Evolutionary conservation across 108 stramenopile genomes (phyloP), one percentile per base, ranked within the genome.

Genomic region (Pseudonitzschia multiseries): DNA sequence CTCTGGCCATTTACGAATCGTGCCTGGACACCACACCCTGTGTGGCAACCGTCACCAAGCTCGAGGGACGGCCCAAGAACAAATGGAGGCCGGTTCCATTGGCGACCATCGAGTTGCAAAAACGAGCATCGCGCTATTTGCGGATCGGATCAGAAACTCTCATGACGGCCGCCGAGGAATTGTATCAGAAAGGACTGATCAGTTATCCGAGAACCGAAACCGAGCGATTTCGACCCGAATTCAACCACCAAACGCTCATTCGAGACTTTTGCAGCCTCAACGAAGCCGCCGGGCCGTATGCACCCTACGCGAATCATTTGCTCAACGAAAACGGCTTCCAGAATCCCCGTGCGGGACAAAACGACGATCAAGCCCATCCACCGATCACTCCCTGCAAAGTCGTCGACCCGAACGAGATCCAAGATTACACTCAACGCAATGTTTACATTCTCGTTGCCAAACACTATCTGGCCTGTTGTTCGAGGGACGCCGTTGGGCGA

Each of bases 381-480:
- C 98, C 99, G 62, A 99, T 99, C 79, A 97, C 98, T 57, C 99
- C 99, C 8, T 94, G 92, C 50, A 97, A 97, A 72, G 93, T 87
- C 32, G 97, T 96, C 6, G 91, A 91, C 74, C 93, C 93, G 0
- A 63, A 77, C 31, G 68, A 88, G n/a, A 90, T 97, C 73, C 57
- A 57, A 27, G 87, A 93, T 73, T 72, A 81, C 4, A 84, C 76
- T 9, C 90, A 96, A 73, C 63, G 88, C 54, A 84, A 81, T 27
- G 80, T 99, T 18, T 99, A 98, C 74, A 88, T 81, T 42, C 84
- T 98, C 43, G 86, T 99, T 17, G 89, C 89, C 21, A 92, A 97
- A 71, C 99, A 99, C 68, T 99, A 98, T 69, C 80, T 99, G n/a
- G 99, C 99, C 13, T 97, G 96, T 69, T 99, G 99, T 77, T 92